Evolutionary conservation across 495 filamentous ascomycete species (phyloP).

Genomic region (Lasiosphaeris hirsuta): DNA sequence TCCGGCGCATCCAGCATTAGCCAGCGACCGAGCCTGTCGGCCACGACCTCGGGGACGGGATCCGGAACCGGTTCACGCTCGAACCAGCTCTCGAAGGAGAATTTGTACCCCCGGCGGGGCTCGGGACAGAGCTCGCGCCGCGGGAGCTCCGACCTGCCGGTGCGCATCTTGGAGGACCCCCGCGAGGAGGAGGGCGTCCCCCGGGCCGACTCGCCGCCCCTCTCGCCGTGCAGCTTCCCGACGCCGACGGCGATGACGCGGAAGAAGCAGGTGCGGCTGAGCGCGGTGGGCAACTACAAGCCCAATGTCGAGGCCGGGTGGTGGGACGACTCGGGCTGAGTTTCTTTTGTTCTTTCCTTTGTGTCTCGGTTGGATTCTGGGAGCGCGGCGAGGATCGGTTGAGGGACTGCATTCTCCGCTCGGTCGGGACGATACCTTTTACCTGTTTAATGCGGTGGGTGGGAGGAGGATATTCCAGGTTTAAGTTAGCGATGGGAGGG

Average conservation of each 20-base stretch:
- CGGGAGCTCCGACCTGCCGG: slow-evolving; percentile 13
- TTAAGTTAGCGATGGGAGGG: background rate
- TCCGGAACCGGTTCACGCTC: background rate
- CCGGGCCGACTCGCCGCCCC: slow-evolving; percentile 37
- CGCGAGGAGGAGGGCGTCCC: slow-evolving; percentile 26
- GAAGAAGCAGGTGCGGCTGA: slow-evolving; percentile 45
- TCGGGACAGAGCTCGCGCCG: slow-evolving; percentile 14
- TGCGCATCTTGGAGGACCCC: slow-evolving; percentile 25
- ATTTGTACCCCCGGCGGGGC: background rate
- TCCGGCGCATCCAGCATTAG: slow-evolving; percentile 8
- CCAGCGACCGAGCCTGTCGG: slow-evolving; percentile 3
- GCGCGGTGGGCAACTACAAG: slow-evolving; percentile 40
- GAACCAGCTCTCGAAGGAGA: background rate
- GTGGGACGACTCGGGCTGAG: slow-evolving; percentile 42
- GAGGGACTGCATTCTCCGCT: no score
- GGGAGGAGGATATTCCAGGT: background rate
- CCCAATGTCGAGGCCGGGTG: slow-evolving; percentile 36
- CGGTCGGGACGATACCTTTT: background rate
- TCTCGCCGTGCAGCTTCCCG: slow-evolving; percentile 31
- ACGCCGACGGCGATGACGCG: slow-evolving; percentile 33
- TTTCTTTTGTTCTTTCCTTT: background rate
- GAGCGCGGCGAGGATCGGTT: background rate
- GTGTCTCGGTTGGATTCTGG: background rate
- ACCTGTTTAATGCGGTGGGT: background rate
- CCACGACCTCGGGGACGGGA: background rate